These are phyloP conservation scores for Kluyveromyces sp. DNA, from an alignment of 1,139 yeast species.

Conservation along the genomic window DNA sequence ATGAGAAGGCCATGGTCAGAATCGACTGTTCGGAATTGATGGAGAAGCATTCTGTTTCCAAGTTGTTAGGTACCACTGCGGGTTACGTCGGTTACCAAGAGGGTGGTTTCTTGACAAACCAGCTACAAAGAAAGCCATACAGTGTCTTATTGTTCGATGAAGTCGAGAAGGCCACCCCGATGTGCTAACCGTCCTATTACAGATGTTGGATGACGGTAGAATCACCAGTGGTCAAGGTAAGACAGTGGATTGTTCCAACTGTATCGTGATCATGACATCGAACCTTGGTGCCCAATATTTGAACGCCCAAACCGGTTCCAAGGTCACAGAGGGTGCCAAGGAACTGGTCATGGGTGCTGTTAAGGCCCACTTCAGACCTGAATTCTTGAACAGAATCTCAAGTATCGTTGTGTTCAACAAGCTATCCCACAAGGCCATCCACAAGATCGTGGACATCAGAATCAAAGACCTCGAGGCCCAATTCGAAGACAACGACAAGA, in stretches of 20 bases:
- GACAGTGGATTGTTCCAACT: conserved; percentile 83
- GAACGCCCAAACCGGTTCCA: conserved; percentile 57
- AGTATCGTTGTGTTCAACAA: conserved; percentile 90
- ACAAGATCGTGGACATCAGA: conserved; percentile 84
- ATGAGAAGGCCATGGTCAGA: conserved; percentile 92
- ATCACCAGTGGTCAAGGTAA: conserved; percentile 92
- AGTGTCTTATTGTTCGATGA: conserved; percentile 93
- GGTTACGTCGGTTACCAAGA: conserved; percentile 98
- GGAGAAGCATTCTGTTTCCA: conserved; percentile 93
- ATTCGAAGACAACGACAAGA: conserved; percentile 76
- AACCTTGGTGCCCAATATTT: conserved; percentile 93
- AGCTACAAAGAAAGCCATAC: conserved; percentile 84
- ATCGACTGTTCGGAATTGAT: conserved; percentile 95
- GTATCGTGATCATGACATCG: conserved; percentile 92
- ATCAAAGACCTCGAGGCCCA: conserved; percentile 76
- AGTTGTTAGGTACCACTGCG: conserved; percentile 94
- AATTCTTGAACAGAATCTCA: conserved; percentile 90
- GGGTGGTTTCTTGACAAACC: conserved; percentile 94
- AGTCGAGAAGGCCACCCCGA: conserved; percentile 99
- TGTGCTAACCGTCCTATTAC: conserved; percentile 83
- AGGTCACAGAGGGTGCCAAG: conserved; percentile 58
- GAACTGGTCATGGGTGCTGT: conserved; percentile 79
- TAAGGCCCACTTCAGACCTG: conserved; percentile 92
- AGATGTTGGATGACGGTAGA: conserved; percentile 93
- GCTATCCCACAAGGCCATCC: conserved; percentile 81